Conservation (phyloP, 306 rosid species). For the Lablab purpureus region DNA sequence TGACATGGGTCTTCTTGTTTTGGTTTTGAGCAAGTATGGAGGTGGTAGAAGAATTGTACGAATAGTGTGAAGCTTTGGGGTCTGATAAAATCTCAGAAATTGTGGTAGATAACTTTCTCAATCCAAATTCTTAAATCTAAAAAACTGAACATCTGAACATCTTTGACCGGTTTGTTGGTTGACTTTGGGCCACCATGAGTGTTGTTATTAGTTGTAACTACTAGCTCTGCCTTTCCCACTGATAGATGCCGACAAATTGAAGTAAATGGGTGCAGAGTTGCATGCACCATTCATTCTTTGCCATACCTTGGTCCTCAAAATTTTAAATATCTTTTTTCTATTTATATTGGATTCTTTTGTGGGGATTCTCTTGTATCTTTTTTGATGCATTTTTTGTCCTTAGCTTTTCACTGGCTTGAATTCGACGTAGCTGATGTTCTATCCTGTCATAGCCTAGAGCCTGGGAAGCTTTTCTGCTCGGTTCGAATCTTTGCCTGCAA, state of each 20-base stretch:
- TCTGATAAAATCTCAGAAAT: background rate
- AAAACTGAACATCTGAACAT: slow-evolving; percentile 26
- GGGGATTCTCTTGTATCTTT: slow-evolving; percentile 34
- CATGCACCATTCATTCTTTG: slow-evolving; percentile 35
- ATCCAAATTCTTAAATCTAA: background rate
- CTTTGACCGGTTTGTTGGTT: slow-evolving; percentile 32
- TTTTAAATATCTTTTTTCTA: background rate
- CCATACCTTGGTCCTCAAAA: slow-evolving; percentile 24
- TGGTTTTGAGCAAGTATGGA: background rate
- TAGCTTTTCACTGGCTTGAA: background rate
- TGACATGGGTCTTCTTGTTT: slow-evolving; percentile 30
- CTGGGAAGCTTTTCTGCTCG: slow-evolving; percentile 44
- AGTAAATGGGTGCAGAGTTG: slow-evolving; percentile 45
- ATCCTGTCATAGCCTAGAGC: slow-evolving; percentile 17
- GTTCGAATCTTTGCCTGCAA: slow-evolving; percentile 30
- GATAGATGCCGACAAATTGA: slow-evolving; percentile 40
- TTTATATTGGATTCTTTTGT: slow-evolving; percentile 14
- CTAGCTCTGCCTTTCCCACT: slow-evolving; percentile 39
- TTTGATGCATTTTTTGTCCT: slow-evolving; percentile 33
- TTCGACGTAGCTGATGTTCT: slow-evolving; percentile 24
- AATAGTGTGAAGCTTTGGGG: slow-evolving; percentile 5
- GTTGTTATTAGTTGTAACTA: slow-evolving; percentile 46
- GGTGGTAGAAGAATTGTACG: background rate
- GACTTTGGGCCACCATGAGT: slow-evolving; percentile 39
- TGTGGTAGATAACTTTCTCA: background rate